These are phyloP conservation scores for Podila clonocystis DNA, from an alignment of 192 early-diverging fungal genomes.

Conservation along the genomic window DNA sequence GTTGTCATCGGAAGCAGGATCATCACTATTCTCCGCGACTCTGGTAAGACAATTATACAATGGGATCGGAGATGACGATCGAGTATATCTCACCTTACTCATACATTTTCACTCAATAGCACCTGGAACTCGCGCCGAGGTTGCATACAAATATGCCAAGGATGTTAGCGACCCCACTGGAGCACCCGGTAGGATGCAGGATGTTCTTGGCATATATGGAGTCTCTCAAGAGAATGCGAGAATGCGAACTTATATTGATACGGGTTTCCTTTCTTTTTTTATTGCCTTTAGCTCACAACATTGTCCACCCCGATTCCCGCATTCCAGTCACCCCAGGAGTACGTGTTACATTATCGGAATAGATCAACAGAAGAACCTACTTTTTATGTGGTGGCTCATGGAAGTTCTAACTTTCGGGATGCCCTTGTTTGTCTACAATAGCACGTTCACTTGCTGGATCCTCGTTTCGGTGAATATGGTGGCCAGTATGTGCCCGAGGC, in stretches of 20 bases:
- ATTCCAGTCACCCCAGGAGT: slow-evolving; percentile 37
- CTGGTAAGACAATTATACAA: slow-evolving; percentile 32
- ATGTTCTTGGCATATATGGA: not conserved
- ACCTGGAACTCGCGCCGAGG: slow-evolving; percentile 53
- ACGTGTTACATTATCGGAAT: slow-evolving; percentile 11
- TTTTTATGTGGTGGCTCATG: not conserved
- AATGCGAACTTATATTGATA: not conserved
- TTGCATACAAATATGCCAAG: slow-evolving; percentile 56
- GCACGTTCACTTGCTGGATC: slow-evolving; percentile 67
- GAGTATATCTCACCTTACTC: not conserved
- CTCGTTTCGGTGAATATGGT: slow-evolving; percentile 95
- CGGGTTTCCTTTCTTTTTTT: not conserved
- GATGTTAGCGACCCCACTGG: slow-evolving; percentile 56
- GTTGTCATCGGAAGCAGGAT: slow-evolving; percentile 96
- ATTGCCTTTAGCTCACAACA: slow-evolving; percentile 12
- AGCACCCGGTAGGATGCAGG: slow-evolving; percentile 30
- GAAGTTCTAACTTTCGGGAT: no score
- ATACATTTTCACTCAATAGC: slow-evolving; percentile 10
- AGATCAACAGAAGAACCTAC: not conserved
- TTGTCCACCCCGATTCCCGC: slow-evolving; percentile 29
- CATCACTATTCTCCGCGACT: slow-evolving; percentile 80
- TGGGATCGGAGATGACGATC: no score
- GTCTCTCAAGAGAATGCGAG: not conserved
- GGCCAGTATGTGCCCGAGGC: slow-evolving; percentile 98
- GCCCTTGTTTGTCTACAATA: not conserved